A percentile compares a stretch with the other conserved stretches of the same genome.
phyloP scores from a whole-genome alignment of 2,329 filamentous ascomycete genomes.

The Penicillium italicum region DNA sequence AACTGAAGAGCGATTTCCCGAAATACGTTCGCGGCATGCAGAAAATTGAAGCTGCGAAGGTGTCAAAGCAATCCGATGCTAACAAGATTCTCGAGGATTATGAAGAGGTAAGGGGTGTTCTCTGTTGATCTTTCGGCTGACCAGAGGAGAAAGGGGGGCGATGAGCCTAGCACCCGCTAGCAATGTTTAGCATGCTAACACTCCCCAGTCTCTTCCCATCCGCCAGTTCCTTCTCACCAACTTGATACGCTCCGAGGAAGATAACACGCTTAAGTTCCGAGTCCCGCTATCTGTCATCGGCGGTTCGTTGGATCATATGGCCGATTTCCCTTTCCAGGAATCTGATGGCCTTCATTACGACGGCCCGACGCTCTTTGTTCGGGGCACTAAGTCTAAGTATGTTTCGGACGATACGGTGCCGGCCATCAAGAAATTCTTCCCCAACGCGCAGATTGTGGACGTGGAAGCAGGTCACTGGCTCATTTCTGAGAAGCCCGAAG shows the following conservation, averaged over 20 bases:
- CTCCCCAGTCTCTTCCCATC: constrained; percentile 61
- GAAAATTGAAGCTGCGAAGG: constrained; percentile 65
- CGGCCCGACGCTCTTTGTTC: constrained; percentile 75
- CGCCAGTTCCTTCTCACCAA: constrained; percentile 92
- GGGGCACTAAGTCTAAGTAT: constrained; percentile 42
- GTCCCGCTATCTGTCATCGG: constrained; percentile 72
- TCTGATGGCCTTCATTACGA: constrained; percentile 65
- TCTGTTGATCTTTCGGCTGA: constrained; percentile 2
- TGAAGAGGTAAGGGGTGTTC: constrained; percentile 58
- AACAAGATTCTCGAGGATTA: constrained; percentile 73
- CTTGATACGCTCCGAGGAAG: constrained; percentile 56
- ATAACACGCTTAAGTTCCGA: constrained; percentile 65
- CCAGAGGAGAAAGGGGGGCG: background rate
- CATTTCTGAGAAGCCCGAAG: constrained; percentile 45
- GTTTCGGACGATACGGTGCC: constrained; percentile 41
- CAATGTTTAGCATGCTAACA: background rate
- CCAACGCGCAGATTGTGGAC: constrained; percentile 39
- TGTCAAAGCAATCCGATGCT: constrained; percentile 71
- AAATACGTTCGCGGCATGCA: constrained; percentile 83
- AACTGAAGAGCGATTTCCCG: constrained; percentile 69
- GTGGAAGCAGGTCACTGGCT: constrained; percentile 46
- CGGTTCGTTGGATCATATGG: constrained; percentile 67
- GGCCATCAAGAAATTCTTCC: constrained; percentile 42
- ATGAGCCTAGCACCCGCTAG: background rate
- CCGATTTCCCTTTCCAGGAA: constrained; percentile 82